Conservation (phyloP, 139 green algal species). For the Tetradesmus lagerheimii region DNA sequence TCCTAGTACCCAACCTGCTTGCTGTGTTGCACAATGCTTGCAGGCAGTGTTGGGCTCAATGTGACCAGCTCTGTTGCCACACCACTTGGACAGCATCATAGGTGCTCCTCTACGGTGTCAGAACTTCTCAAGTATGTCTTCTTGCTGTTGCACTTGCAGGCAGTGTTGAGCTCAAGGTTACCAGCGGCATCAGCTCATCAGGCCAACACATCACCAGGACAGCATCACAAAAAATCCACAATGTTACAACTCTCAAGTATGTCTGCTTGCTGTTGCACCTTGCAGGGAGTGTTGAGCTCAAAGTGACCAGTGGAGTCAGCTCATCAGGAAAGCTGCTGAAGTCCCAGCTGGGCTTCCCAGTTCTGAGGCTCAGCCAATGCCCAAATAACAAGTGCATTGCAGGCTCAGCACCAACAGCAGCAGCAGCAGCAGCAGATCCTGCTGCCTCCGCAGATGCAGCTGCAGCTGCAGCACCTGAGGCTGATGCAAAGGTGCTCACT, state of each 20-base stretch:
- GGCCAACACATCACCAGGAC: too few relatives aligned
- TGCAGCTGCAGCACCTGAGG: background rate
- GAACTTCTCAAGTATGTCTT: too few relatives aligned
- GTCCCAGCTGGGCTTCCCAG: background rate
- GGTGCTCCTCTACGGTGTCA: too few relatives aligned
- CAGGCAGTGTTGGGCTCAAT: too few relatives aligned
- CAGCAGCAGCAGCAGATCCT: background rate
- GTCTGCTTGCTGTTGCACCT: background rate
- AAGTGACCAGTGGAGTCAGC: conserved; percentile 1
- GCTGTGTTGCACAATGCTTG: too few relatives aligned
- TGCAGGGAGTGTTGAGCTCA: conserved; percentile 16
- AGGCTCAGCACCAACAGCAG: conserved; percentile 11
- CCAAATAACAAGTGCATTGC: conserved; percentile 18
- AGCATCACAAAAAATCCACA: too few relatives aligned
- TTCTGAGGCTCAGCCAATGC: background rate
- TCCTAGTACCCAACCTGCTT: too few relatives aligned
- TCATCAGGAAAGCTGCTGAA: background rate
- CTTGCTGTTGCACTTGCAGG: background rate
- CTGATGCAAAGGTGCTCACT: background rate
- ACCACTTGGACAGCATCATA: too few relatives aligned
- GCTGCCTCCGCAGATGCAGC: background rate
- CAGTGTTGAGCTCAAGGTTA: too few relatives aligned
- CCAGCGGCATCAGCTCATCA: background rate
- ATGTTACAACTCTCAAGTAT: too few relatives aligned
- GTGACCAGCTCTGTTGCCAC: too few relatives aligned